A percentile compares a stretch with the other conserved stretches of the same genome.
Evolutionary conservation across 116 monocot species (phyloP).

Genomic region (Papilionanthe hybrid): DNA sequence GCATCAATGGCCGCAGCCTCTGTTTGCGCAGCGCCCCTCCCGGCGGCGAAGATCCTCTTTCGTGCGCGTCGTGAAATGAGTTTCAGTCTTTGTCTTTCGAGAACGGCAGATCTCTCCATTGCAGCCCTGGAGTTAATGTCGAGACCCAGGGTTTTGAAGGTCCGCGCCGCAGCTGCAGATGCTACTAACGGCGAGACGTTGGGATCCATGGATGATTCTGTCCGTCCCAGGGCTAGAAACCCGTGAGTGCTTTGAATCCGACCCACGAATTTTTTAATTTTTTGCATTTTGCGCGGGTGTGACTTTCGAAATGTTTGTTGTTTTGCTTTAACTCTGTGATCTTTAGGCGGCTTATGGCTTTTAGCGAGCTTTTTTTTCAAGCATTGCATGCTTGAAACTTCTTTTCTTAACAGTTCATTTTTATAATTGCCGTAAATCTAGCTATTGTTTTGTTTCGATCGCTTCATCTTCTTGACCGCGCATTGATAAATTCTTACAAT

Average conservation of each 20-base stretch:
- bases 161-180: not conserved
- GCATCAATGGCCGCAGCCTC: not conserved
- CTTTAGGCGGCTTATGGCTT: too few species aligned
- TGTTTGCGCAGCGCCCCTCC: not conserved
- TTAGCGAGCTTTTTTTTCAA: too few species aligned
- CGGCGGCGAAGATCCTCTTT: not conserved
- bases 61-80: not conserved
- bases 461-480: too few species aligned
- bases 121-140: not conserved
- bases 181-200: not conserved
- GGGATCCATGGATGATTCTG: conserved; percentile 7
- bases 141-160: conserved; percentile 4
- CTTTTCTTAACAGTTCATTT: too few species aligned
- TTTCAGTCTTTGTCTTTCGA: not conserved
- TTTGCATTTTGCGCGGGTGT: not conserved
- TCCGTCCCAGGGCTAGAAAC: conserved; percentile 5
- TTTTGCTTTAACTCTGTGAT: not conserved
- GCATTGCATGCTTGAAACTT: too few species aligned
- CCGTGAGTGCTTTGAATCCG: conserved; percentile 5
- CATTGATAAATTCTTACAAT: too few species aligned
- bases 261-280: not conserved
- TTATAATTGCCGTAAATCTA: too few species aligned
- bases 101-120: not conserved
- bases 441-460: too few species aligned
- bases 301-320: not conserved